These are phyloP conservation scores for Lipomyces lipofer DNA, from an alignment of 805 yeast genomes.

Conservation along the genomic window DNA sequence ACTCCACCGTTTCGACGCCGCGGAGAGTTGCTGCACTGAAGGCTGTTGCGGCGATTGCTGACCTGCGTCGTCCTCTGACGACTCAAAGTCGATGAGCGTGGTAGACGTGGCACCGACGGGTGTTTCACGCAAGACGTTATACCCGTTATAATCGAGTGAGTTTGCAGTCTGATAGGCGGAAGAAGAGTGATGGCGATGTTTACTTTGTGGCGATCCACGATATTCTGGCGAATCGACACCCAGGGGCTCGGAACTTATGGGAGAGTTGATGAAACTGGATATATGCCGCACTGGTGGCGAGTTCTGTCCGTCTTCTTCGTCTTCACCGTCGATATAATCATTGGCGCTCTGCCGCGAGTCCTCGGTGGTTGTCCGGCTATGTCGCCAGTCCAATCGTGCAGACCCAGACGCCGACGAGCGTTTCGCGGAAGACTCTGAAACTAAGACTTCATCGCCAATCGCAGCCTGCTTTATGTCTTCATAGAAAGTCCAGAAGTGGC, in stretches of 20 bases:
- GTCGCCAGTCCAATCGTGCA: conserved; percentile 11
- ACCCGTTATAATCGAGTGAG: conserved; percentile 26
- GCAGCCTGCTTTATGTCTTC: conserved; percentile 34
- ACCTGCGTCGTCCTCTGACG: conserved; percentile 25
- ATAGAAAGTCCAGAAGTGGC: conserved; percentile 32
- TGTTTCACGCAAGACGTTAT: conserved; percentile 17
- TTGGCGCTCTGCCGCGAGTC: conserved; percentile 19
- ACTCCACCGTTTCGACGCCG: conserved; percentile 17
- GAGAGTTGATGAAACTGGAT: conserved; percentile 21
- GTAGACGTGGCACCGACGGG: conserved; percentile 18
- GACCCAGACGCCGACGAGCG: neutral
- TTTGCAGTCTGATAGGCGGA: neutral
- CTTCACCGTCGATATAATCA: conserved; percentile 15
- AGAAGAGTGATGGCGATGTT: neutral
- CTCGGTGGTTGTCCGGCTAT: conserved; percentile 14
- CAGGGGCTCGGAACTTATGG: conserved; percentile 14
- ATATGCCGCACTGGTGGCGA: conserved; percentile 27
- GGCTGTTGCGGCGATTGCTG: neutral
- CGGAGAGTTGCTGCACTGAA: neutral
- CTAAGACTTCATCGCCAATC: conserved; percentile 31
- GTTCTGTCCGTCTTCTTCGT: conserved; percentile 3
- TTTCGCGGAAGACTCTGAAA: neutral
- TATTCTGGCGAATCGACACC: conserved; percentile 18
- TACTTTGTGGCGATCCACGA: conserved; percentile 24
- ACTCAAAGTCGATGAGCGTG: conserved; percentile 25